Base-by-base conservation (phyloP, 1,284 basidiomycete species). In the Papiliotrema flavescens region DNA sequence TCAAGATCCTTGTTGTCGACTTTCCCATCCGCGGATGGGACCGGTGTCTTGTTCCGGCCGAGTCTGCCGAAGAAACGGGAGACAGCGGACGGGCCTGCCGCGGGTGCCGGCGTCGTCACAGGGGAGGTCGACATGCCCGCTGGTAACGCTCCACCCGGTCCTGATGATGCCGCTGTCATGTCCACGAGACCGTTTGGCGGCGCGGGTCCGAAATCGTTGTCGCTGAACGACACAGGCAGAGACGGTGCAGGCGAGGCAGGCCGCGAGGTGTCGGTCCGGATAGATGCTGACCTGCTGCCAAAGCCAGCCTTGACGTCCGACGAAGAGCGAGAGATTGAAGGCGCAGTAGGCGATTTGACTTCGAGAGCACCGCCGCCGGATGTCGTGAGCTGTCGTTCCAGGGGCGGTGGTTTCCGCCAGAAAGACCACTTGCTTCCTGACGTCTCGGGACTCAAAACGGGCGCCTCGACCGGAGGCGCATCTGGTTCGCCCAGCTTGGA, bases 341-440 rank as follows among this genome's bases (percentile, higher is more conserved):
- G 39, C 17, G 52, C 19, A 2, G 19, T 19, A 28, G 52, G 52
- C 9, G 19, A 19, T 23, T 76, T 77, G 53, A 71, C 62, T 49
- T 77, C 73, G 19, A 77, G 56, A 7, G 75, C 53, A 5, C 70
- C 74, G 13, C 75, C 75, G 1, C 75, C 75, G 15, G 66, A 70
- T 2, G 75, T 77, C 6, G 64, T 63, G 9, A 76, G 63, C 20
- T 68, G 67, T 47, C 67, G 63, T 14, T 66, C 64, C 5, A 40
- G 5, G 7, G 56, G 54, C 14, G 61, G 36, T 0, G 63, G 56
- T 44, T 68, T 66, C 44, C 64, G 63, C 74, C 74, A 77, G 56
- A 77, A 73, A 23, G 64, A 64, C 75, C 75, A 77, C 22, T 65
- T 42, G 20, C 55, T 56, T 52, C 53, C 58, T 13, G 46, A 34